Conservation (phyloP, 2,329 filamentous ascomycete species). For the Pyricularia grisea region DNA sequence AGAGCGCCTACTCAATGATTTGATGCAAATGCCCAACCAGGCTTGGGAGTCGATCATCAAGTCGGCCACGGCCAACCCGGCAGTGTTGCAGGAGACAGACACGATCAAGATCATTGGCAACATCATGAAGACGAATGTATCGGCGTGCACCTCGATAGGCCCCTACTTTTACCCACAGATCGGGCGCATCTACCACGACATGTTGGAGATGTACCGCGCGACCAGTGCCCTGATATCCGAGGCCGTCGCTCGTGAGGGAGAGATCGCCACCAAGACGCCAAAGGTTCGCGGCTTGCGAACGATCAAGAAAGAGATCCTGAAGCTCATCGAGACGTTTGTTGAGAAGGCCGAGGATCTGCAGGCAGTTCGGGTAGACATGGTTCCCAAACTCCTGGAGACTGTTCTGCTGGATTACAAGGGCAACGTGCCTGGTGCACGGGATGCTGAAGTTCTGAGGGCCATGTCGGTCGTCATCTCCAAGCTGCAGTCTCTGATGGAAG, state of each 20-base stretch:
- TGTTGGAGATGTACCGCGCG: constrained; percentile 98
- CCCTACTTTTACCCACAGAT: constrained; percentile 98
- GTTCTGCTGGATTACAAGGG: constrained; percentile 94
- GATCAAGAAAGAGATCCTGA: constrained; percentile 98
- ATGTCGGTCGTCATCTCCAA: constrained; percentile 98
- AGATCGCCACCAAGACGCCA: constrained; percentile 94
- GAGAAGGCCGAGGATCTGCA: constrained; percentile 96
- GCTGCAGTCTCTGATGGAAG: constrained; percentile 92
- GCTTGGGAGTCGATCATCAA: constrained; percentile 96
- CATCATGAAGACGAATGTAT: constrained; percentile 99
- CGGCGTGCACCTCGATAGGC: constrained; percentile 94
- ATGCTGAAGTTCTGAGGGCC: constrained; percentile 92
- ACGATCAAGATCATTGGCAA: constrained; percentile 99
- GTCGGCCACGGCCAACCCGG: constrained; percentile 74
- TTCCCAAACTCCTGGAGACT: constrained; percentile 89
- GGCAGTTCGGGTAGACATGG: constrained; percentile 86
- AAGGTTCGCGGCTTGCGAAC: constrained; percentile 91
- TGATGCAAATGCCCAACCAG: constrained; percentile 88
- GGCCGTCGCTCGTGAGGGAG: constrained; percentile 76
- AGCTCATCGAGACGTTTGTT: constrained; percentile 95
- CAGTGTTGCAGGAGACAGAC: constrained; percentile 81
- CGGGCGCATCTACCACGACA: constrained; percentile 93
- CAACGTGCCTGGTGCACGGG: constrained; percentile 89
- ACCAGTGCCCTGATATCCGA: constrained; percentile 96
- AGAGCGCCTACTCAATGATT: constrained; percentile 78